These are phyloP conservation scores for Vinca minor DNA, from an alignment of 257 asterid genomes.

Conservation along the genomic window DNA sequence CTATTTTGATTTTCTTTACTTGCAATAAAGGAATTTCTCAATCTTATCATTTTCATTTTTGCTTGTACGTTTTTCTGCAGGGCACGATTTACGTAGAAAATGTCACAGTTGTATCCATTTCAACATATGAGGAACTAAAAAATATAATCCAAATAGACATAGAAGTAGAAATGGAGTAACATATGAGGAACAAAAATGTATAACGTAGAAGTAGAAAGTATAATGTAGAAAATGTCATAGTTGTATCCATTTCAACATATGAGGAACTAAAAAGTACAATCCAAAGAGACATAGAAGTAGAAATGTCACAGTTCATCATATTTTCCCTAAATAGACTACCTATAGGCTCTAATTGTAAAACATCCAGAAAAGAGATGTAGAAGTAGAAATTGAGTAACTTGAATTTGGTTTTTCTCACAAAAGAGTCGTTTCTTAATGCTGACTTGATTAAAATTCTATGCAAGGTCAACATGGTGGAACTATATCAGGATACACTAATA, in stretches of 20 bases:
- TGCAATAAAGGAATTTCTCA: background rate
- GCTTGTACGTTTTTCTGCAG: conserved; percentile 20
- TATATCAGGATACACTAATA: conserved; percentile 79
- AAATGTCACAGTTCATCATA: too few species aligned
- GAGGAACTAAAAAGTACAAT: conserved; percentile 62
- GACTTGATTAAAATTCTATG: conserved; percentile 11
- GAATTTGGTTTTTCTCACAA: background rate
- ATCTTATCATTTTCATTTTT: background rate
- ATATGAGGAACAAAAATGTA: too few species aligned
- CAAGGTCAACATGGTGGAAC: conserved; percentile 92
- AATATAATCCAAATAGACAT: conserved; percentile 57
- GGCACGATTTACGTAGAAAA: conserved; percentile 94
- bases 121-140: conserved; percentile 63
- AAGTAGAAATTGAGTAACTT: too few species aligned
- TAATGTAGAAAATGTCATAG: conserved; percentile 78
- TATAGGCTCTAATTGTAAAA: too few species aligned
- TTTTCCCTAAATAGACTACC: too few species aligned
- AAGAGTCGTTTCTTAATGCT: background rate
- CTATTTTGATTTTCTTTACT: conserved; percentile 15
- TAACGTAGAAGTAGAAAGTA: too few species aligned
- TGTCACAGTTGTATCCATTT: conserved; percentile 54
- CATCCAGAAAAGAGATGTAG: too few species aligned
- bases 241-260: conserved; percentile 54
- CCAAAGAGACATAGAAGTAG: too few species aligned
- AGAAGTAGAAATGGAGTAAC: too few species aligned